Percentiles rank a stretch among this genome's conserved stretches.
phyloP scores from a whole-genome alignment of 73 alveolate genomes.

The Blepharisma japonicum region DNA sequence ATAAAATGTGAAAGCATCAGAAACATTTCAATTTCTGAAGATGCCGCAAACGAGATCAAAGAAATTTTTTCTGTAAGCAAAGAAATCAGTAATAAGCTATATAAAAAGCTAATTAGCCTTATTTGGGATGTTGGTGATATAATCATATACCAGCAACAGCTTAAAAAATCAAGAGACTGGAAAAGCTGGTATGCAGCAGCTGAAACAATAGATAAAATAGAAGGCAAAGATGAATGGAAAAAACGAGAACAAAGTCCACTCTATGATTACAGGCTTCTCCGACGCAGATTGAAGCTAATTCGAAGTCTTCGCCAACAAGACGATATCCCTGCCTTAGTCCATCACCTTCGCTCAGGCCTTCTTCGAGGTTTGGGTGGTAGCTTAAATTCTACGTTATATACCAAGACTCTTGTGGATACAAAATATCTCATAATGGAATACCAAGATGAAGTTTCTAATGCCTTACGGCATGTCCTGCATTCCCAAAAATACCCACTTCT shows the following conservation, averaged over 20 bases:
- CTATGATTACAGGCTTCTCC: slow-evolving; percentile 44
- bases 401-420: slow-evolving; percentile 54
- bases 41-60: too few species aligned
- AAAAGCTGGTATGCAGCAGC: slow-evolving; percentile 47
- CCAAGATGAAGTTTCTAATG: slow-evolving; percentile 59
- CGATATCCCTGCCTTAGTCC: slow-evolving; percentile 45
- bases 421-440: slow-evolving; percentile 52
- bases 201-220: slow-evolving; percentile 40
- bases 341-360: slow-evolving; percentile 47
- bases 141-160: not conserved
- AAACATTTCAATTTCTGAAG: too few species aligned
- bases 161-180: slow-evolving; percentile 29
- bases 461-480: slow-evolving; percentile 47
- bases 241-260: slow-evolving; percentile 29
- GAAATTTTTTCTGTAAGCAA: not conserved
- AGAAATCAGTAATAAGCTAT: not conserved
- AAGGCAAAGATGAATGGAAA: slow-evolving; percentile 65
- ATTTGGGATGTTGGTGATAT: slow-evolving; percentile 31
- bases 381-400: slow-evolving; percentile 44
- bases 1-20: too few species aligned
- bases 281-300: slow-evolving; percentile 21
- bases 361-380: slow-evolving; percentile 55
- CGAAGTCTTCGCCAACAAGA: slow-evolving; percentile 35
- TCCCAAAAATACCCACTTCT: slow-evolving; percentile 16
- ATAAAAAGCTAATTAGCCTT: slow-evolving; percentile 34